Evolutionary conservation across 2,329 filamentous ascomycete genomes (phyloP).

Genomic region (Beauveria sp.): DNA sequence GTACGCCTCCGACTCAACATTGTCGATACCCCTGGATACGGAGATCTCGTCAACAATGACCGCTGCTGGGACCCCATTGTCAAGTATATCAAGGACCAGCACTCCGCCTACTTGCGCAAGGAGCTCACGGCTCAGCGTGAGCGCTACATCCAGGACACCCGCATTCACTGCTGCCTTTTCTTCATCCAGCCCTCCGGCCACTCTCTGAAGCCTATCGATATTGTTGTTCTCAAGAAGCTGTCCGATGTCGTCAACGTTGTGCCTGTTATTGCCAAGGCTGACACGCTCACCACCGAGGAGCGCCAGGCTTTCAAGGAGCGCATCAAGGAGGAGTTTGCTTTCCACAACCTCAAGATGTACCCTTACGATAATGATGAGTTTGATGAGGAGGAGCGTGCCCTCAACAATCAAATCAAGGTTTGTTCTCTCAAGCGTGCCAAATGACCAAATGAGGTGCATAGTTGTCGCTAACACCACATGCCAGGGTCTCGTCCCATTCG

Average conservation of each 20-base stretch:
- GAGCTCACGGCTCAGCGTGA: slow-evolving; percentile 98
- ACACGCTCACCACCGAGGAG: slow-evolving; percentile 93
- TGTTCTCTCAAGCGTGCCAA: slow-evolving; percentile 16
- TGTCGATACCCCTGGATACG: slow-evolving; percentile 96
- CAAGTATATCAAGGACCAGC: slow-evolving; percentile 99
- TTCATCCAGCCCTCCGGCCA: slow-evolving; percentile 99
- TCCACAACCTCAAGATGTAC: slow-evolving; percentile 99
- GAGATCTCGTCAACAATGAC: slow-evolving; percentile 99
- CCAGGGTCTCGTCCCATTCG: slow-evolving; percentile 89
- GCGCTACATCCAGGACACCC: slow-evolving; percentile 97
- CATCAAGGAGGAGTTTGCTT: slow-evolving; percentile 99
- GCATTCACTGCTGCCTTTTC: slow-evolving; percentile 98
- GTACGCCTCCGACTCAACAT: slow-evolving; percentile 97
- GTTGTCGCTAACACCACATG: slow-evolving; percentile 24
- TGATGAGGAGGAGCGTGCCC: slow-evolving; percentile 87
- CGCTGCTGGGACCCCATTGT: slow-evolving; percentile 99
- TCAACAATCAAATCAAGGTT: slow-evolving; percentile 97
- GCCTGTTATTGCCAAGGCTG: slow-evolving; percentile 96
- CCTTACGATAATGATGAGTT: slow-evolving; percentile 99
- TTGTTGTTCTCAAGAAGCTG: slow-evolving; percentile 98
- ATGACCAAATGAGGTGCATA: background rate
- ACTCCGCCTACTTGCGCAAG: slow-evolving; percentile 97
- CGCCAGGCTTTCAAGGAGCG: slow-evolving; percentile 94
- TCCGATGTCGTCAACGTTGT: slow-evolving; percentile 99
- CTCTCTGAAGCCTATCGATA: slow-evolving; percentile 97